A percentile compares a stretch with the other conserved stretches of the same genome.
phyloP scores from a whole-genome alignment of 2,329 filamentous ascomycete species.

The Pochonia chlamydosporia region DNA sequence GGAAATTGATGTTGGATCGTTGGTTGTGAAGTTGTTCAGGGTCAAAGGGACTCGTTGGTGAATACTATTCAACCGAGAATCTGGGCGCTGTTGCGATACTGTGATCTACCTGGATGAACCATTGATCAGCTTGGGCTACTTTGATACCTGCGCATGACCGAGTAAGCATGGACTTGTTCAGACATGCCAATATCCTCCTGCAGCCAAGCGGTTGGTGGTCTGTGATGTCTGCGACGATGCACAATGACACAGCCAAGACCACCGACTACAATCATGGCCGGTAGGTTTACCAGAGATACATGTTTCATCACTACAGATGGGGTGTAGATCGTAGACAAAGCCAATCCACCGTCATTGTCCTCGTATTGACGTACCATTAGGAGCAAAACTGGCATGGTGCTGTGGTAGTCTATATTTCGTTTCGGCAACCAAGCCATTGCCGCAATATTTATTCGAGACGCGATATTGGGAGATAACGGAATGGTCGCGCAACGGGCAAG shows the following conservation, averaged over 20 bases:
- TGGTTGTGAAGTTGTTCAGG: no score
- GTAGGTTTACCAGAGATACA: constrained; percentile 39
- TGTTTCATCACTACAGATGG: constrained; percentile 25
- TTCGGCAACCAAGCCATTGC: background rate
- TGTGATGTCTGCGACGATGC: constrained; percentile 3
- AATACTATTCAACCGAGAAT: background rate
- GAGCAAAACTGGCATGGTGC: background rate
- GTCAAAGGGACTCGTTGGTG: background rate
- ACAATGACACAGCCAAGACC: constrained; percentile 20
- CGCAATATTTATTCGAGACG: no score
- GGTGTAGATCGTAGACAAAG: background rate
- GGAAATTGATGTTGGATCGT: no score
- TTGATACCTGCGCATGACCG: background rate
- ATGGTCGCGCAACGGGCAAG: no score
- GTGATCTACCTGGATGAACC: background rate
- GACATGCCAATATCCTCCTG: constrained; percentile 19
- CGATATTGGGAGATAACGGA: no score
- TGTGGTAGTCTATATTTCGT: background rate
- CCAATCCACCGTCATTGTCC: background rate
- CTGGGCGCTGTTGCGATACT: background rate
- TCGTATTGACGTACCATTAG: background rate
- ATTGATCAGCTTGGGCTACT: background rate
- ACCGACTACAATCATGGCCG: constrained; percentile 19
- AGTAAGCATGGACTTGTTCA: constrained; percentile 5
- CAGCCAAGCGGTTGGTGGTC: constrained; percentile 21